Percentiles rank a stretch among this genome's conserved stretches.
phyloP scores from a whole-genome alignment of 352 stramenopile genomes.

The Phytopythium aichiense region DNA sequence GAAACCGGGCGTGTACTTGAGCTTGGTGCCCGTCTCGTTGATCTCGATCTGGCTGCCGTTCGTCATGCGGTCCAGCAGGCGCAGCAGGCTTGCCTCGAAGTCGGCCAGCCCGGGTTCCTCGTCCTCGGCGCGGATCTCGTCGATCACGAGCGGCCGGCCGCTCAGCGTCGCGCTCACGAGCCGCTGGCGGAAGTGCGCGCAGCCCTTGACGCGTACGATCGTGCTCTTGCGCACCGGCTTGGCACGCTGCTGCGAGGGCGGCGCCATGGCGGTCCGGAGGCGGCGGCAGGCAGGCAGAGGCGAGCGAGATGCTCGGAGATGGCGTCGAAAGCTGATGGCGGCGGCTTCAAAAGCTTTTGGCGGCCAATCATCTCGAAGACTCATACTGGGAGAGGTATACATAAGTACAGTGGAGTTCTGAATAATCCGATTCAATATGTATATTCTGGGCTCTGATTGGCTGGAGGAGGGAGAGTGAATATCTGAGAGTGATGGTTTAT shows the following conservation, averaged over 20 bases:
- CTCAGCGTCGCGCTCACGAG: constrained; percentile 92
- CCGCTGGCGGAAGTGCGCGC: constrained; percentile 93
- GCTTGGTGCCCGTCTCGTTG: constrained; percentile 98
- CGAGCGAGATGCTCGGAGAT: constrained; percentile 6
- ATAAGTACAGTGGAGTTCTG: too few species aligned
- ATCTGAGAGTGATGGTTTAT: too few species aligned
- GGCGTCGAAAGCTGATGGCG: not conserved
- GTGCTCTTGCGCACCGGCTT: constrained; percentile 33
- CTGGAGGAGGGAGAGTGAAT: too few species aligned
- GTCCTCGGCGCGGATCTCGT: constrained; percentile 94
- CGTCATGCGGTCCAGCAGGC: constrained; percentile 95
- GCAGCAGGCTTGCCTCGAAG: constrained; percentile 97
- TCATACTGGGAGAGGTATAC: too few species aligned
- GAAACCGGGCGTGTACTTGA: constrained; percentile 96
- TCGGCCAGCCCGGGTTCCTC: constrained; percentile 93
- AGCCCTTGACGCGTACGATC: constrained; percentile 66
- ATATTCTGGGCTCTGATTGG: too few species aligned
- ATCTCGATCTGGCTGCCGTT: constrained; percentile 98
- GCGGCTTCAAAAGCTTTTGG: not conserved
- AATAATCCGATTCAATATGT: too few species aligned
- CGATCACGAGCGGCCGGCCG: constrained; percentile 90
- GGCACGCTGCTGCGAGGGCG: constrained; percentile 11
- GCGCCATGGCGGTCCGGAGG: constrained; percentile 7
- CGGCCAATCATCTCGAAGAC: not conserved
- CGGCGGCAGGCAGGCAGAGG: not conserved